Conservation (phyloP, 768 basidiomycete species). For the Trametes coccinea region DNA sequence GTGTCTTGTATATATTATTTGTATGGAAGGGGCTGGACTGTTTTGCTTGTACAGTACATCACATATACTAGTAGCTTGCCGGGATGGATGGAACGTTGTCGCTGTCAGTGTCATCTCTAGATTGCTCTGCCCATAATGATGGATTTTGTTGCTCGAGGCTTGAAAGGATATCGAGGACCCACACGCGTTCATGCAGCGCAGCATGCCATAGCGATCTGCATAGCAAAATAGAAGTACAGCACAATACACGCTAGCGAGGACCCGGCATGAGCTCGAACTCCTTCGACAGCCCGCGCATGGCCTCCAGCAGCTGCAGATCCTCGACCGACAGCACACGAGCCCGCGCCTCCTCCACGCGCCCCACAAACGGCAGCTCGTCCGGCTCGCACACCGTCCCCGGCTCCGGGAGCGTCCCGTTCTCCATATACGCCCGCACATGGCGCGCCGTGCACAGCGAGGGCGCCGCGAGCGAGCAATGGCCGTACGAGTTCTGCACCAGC, state of each 20-base stretch:
- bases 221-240: too few relatives aligned
- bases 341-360: not conserved
- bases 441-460: slow-evolving; percentile 26
- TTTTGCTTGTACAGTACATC: too few relatives aligned
- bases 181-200: too few relatives aligned
- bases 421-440: slow-evolving; percentile 23
- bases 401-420: slow-evolving; percentile 22
- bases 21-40: too few relatives aligned
- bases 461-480: slow-evolving; percentile 23
- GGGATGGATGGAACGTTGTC: too few relatives aligned
- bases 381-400: slow-evolving; percentile 25
- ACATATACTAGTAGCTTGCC: too few relatives aligned
- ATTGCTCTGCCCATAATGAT: too few relatives aligned
- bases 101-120: too few relatives aligned
- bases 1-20: too few relatives aligned
- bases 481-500: slow-evolving; percentile 25
- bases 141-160: too few relatives aligned
- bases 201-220: too few relatives aligned
- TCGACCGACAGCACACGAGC: slow-evolving; percentile 12
- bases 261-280: slow-evolving; percentile 11
- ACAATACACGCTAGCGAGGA: not conserved
- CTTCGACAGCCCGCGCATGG: slow-evolving; percentile 10
- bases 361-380: slow-evolving; percentile 24
- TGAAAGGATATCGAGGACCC: too few relatives aligned
- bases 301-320: slow-evolving; percentile 21